Evolutionary conservation across 2,329 filamentous ascomycete genomes (phyloP).

Genomic region (Calonectria pseudoturangicola): DNA sequence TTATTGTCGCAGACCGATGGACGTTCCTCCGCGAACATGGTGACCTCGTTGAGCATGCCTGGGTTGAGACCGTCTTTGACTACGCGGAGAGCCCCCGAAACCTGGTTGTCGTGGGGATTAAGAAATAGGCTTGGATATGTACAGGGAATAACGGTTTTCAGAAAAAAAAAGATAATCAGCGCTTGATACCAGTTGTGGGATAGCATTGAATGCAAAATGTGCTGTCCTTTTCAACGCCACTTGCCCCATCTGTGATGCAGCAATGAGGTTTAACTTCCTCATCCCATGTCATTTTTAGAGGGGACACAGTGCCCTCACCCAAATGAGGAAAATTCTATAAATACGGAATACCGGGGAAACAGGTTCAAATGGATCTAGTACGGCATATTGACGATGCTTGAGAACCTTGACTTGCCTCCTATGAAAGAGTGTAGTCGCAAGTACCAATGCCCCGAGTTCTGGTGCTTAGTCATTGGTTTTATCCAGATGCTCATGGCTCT

Average conservation of each 20-base stretch:
- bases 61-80: conserved; percentile 96
- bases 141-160: conserved; percentile 23
- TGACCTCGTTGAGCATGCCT: conserved; percentile 82
- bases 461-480: too few relatives aligned
- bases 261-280: too few relatives aligned
- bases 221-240: conserved; percentile 33
- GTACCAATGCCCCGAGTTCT: too few relatives aligned
- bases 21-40: conserved; percentile 87
- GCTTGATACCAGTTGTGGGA: conserved; percentile 30
- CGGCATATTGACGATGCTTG: too few relatives aligned
- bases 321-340: too few relatives aligned
- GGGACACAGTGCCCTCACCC: too few relatives aligned
- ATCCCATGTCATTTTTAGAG: too few relatives aligned
- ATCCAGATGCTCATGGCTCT: too few relatives aligned
- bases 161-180: neutral
- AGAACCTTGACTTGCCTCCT: too few relatives aligned
- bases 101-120: conserved; percentile 93
- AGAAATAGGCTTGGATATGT: conserved; percentile 68
- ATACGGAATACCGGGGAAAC: too few relatives aligned
- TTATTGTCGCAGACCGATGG: conserved; percentile 95
- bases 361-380: too few relatives aligned
- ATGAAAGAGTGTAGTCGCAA: too few relatives aligned
- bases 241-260: conserved; percentile 23
- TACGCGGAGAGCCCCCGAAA: conserved; percentile 91
- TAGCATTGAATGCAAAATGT: conserved; percentile 36